phyloP scores from a whole-genome alignment of 306 rosid species.

The Cucumis sativus region DNA sequence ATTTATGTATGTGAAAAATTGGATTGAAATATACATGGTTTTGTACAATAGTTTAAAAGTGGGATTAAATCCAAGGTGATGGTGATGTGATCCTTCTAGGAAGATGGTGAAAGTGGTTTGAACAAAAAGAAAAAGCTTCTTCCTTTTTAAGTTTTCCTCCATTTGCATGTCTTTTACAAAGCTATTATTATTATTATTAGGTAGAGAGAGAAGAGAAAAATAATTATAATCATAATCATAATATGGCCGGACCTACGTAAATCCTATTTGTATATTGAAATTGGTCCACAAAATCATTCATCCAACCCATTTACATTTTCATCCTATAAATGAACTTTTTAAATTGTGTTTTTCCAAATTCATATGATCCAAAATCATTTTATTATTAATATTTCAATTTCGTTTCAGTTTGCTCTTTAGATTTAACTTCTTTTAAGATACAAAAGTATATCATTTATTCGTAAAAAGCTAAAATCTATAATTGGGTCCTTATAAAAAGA shows the following conservation, averaged over 20 bases:
- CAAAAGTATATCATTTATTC: no score
- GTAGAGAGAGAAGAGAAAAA: not conserved
- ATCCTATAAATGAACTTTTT: no score
- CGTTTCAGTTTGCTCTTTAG: no score
- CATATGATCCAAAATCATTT: no score
- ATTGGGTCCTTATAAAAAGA: no score
- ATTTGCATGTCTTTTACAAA: constrained; percentile 6
- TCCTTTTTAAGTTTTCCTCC: constrained; percentile 1
- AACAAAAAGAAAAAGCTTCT: not conserved
- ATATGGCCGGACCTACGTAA: not conserved
- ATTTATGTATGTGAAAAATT: no score
- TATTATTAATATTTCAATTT: no score
- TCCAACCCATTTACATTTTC: no score
- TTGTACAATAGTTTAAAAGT: not conserved
- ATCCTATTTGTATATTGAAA: not conserved
- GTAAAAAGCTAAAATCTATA: no score
- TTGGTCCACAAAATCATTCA: not conserved
- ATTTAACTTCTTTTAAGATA: no score
- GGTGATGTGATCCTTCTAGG: constrained; percentile 1
- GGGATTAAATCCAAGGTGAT: not conserved
- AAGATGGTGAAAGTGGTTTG: not conserved
- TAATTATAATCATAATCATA: not conserved
- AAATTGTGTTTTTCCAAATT: no score
- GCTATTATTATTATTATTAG: not conserved
- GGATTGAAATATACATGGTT: not conserved